phyloP scores from a whole-genome alignment of 2,329 filamentous ascomycete genomes.

The Xylaria sp. region DNA sequence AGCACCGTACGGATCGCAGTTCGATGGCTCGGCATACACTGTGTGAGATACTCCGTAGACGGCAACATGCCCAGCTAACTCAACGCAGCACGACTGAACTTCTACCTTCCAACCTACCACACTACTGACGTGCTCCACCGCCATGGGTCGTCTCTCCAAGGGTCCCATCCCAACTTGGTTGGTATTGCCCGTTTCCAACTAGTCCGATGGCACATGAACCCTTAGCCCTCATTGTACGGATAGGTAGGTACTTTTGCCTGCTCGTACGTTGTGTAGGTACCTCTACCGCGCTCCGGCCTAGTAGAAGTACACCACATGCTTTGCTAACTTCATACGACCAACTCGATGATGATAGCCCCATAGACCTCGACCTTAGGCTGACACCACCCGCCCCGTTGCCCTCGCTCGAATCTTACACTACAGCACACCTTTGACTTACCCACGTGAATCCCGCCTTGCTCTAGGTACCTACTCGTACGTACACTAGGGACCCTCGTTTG shows the following conservation, averaged over 20 bases:
- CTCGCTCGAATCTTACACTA: neutral
- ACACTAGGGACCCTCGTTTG: neutral
- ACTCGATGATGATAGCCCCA: neutral
- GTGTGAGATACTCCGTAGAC: neutral
- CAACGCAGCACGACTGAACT: neutral
- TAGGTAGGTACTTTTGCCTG: too few species aligned
- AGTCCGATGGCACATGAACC: constrained; percentile 6
- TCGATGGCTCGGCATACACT: neutral
- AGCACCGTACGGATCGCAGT: neutral
- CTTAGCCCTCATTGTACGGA: neutral
- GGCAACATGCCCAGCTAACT: neutral
- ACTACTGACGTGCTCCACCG: neutral
- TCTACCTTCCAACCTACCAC: neutral
- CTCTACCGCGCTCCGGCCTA: neutral
- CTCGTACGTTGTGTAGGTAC: neutral
- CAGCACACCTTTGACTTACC: neutral
- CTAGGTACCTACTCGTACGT: neutral
- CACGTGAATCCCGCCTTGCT: neutral
- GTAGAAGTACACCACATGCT: neutral
- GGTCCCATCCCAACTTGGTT: neutral
- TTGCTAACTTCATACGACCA: neutral
- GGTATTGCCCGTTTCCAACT: constrained; percentile 1
- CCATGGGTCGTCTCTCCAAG: too few species aligned
- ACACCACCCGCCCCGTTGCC: neutral
- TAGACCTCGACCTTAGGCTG: neutral